Conservation (phyloP, 225 moss, liverwort and hornwort species). For the Marchantia paleacea region DNA sequence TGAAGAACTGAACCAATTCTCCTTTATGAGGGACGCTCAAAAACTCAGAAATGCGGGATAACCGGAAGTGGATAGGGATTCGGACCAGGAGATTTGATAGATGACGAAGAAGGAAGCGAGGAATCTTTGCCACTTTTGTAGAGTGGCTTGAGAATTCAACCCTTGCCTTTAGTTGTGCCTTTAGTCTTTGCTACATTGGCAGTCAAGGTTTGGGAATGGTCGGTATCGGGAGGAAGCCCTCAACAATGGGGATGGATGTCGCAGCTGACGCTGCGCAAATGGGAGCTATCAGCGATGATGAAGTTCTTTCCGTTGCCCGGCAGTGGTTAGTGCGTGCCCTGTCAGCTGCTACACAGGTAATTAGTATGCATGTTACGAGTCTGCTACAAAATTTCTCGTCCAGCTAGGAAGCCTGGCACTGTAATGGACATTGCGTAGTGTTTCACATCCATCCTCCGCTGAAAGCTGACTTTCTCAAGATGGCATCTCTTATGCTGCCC, state of each 20-base stretch:
- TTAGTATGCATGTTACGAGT: neutral
- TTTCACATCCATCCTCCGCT: no score
- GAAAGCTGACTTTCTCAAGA: no score
- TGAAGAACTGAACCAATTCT: neutral
- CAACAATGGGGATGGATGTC: conserved; percentile 43
- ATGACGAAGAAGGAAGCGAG: neutral
- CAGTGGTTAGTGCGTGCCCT: conserved; percentile 42
- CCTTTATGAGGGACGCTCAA: no score
- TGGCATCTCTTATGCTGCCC: no score
- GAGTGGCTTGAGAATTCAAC: neutral
- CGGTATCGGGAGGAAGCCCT: conserved; percentile 3
- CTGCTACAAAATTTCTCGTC: no score
- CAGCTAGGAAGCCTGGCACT: no score
- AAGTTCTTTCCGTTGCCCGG: conserved; percentile 29
- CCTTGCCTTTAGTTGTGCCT: neutral
- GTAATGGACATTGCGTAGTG: no score
- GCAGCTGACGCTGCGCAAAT: conserved; percentile 12
- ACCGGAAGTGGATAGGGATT: neutral
- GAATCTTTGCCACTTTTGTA: no score
- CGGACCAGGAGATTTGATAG: neutral
- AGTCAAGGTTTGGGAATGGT: neutral
- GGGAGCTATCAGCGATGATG: conserved; percentile 23
- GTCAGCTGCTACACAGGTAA: conserved; percentile 34
- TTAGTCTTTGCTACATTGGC: neutral
- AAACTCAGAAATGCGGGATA: neutral